Conservation (phyloP, 2,329 filamentous ascomycete species). For the Botrytis elliptica region DNA sequence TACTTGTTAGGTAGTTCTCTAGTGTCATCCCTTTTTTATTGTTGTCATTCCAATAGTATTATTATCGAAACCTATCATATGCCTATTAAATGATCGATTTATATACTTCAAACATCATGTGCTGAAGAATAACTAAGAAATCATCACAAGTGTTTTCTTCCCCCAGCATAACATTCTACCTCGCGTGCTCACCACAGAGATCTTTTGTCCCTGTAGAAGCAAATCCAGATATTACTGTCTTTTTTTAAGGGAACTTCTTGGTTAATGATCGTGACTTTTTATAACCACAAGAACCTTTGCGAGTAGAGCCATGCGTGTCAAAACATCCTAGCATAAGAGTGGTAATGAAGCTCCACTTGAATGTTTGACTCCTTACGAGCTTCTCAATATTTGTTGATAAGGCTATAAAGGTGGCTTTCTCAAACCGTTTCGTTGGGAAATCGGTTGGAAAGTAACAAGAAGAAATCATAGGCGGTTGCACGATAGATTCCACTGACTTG, state of each 20-base stretch:
- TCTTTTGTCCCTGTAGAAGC: too few species aligned
- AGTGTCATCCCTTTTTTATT: neutral
- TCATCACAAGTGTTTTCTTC: neutral
- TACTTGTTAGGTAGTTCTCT: neutral
- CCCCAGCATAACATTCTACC: neutral
- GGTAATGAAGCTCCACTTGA: neutral
- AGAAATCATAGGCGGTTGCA: accelerated
- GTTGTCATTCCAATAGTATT: neutral
- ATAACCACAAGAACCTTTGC: neutral
- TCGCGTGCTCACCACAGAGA: accelerated
- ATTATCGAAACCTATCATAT: neutral
- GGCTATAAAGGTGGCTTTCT: neutral
- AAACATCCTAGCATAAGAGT: neutral
- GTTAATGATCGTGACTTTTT: neutral
- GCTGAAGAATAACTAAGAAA: neutral
- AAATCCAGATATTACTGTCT: too few species aligned
- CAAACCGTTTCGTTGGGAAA: neutral
- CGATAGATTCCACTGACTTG: accelerated
- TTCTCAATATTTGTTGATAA: neutral
- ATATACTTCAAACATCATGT: neutral
- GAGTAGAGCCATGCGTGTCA: neutral
- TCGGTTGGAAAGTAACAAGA: neutral
- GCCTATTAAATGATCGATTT: accelerated
- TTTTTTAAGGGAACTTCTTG: neutral
- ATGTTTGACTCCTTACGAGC: accelerated